Conservation (phyloP, 371 early-diverging fungal species). For the Quaeritorhiza haematococci region DNA sequence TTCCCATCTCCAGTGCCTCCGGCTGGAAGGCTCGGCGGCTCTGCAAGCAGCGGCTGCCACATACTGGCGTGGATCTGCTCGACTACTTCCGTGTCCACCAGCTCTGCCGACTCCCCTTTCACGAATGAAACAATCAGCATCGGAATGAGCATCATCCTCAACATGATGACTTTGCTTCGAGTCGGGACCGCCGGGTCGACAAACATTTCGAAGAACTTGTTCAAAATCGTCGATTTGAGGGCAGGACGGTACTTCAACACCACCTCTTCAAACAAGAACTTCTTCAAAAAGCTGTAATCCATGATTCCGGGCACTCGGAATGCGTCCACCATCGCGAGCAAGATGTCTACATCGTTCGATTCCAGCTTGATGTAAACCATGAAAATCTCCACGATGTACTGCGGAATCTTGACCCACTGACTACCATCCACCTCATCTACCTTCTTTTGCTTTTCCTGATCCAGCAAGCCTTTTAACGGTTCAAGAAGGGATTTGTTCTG, state of each 20-base stretch:
- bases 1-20: conserved; percentile 47
- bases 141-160: conserved; percentile 75
- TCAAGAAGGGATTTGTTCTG: conserved; percentile 45
- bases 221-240: conserved; percentile 61
- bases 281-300: conserved; percentile 64
- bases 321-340: conserved; percentile 74
- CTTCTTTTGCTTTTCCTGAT: conserved; percentile 41
- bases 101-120: conserved; percentile 42
- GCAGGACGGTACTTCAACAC: conserved; percentile 50
- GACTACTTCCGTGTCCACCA: conserved; percentile 64
- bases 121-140: conserved; percentile 63
- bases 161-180: conserved; percentile 57
- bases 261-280: conserved; percentile 68
- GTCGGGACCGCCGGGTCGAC: conserved; percentile 30
- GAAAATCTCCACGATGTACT: conserved; percentile 65
- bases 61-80: conserved; percentile 61
- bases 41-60: conserved; percentile 63
- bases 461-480: conserved; percentile 37
- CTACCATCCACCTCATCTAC: conserved; percentile 24
- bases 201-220: conserved; percentile 62
- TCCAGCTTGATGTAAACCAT: conserved; percentile 50
- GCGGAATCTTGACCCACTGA: conserved; percentile 9
- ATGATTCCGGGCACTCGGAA: conserved; percentile 67
- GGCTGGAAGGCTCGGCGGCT: too few species aligned
- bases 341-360: conserved; percentile 58